Conservation (phyloP, 768 basidiomycete genomes). For the Auricularia cornea region DNA sequence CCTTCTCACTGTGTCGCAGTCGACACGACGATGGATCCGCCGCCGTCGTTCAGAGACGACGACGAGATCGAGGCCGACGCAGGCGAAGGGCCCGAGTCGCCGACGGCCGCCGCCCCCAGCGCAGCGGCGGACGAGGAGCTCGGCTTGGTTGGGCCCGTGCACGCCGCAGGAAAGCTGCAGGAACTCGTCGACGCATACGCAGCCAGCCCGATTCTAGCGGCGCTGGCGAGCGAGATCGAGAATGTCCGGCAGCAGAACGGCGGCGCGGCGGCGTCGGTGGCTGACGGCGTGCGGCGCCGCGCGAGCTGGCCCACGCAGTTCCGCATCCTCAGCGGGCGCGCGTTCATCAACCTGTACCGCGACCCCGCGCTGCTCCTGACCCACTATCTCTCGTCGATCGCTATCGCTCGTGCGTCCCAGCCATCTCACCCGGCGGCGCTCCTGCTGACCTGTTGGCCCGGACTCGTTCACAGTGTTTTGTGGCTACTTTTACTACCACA, state of each 20-base stretch:
- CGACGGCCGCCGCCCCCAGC: background rate
- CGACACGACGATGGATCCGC: constrained; percentile 58
- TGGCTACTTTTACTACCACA: constrained; percentile 86
- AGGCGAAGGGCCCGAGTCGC: background rate
- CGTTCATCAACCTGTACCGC: constrained; percentile 96
- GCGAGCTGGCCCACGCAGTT: constrained; percentile 90
- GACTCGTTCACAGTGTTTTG: constrained; percentile 57
- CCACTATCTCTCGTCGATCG: constrained; percentile 81
- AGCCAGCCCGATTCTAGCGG: constrained; percentile 53
- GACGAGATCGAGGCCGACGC: background rate
- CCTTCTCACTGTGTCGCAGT: constrained; percentile 31
- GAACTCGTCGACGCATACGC: constrained; percentile 65
- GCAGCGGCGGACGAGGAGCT: constrained; percentile 14
- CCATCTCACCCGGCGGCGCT: background rate
- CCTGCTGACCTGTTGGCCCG: background rate
- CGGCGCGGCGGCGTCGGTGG: constrained; percentile 10
- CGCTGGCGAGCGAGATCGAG: constrained; percentile 50
- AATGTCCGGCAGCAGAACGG: background rate
- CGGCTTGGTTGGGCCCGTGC: background rate
- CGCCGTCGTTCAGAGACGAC: constrained; percentile 6
- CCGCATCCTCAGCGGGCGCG: constrained; percentile 84
- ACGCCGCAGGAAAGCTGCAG: constrained; percentile 33
- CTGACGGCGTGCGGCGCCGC: constrained; percentile 45
- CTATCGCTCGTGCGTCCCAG: constrained; percentile 64
- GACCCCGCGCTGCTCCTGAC: constrained; percentile 87